Conservation (phyloP, 495 filamentous ascomycete species). For the Aspergillus homomorphus region DNA sequence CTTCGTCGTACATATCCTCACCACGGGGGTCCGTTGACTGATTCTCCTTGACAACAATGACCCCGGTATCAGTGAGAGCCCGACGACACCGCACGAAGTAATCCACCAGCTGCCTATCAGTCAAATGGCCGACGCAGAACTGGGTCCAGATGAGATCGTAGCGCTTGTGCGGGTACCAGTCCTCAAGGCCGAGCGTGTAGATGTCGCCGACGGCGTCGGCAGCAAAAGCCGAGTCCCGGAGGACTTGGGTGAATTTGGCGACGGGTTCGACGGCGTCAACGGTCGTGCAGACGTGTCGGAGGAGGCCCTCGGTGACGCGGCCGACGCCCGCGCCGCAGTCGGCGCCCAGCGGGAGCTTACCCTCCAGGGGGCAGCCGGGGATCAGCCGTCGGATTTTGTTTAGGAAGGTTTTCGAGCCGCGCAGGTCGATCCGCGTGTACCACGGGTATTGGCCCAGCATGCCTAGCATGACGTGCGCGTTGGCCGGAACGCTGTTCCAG, state of each 20-base stretch:
- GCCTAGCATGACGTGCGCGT: slow-evolving; percentile 76
- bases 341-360: slow-evolving; percentile 40
- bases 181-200: slow-evolving; percentile 71
- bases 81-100: slow-evolving; percentile 62
- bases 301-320: slow-evolving; percentile 56
- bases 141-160: slow-evolving; percentile 70
- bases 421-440: slow-evolving; percentile 72
- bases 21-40: slow-evolving; percentile 54
- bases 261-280: slow-evolving; percentile 63
- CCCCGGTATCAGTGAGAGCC: slow-evolving; percentile 48
- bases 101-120: slow-evolving; percentile 67
- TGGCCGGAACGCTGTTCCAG: slow-evolving; percentile 71
- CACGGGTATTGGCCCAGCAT: slow-evolving; percentile 81
- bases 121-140: slow-evolving; percentile 91
- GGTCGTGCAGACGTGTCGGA: slow-evolving; percentile 47
- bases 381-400: slow-evolving; percentile 62
- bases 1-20: slow-evolving; percentile 69
- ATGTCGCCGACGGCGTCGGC: slow-evolving; percentile 55
- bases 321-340: slow-evolving; percentile 66
- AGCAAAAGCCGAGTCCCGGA: slow-evolving; percentile 27
- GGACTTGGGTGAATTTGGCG: slow-evolving; percentile 46
- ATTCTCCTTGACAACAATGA: slow-evolving; percentile 88
- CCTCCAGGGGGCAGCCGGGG: slow-evolving; percentile 16
- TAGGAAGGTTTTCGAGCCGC: slow-evolving; percentile 72
- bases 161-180: slow-evolving; percentile 60